Percentiles rank a stretch among this genome's conserved stretches.
phyloP scores from a whole-genome alignment of 2,329 filamentous ascomycete genomes.

The Alternaria ethzedia region DNA sequence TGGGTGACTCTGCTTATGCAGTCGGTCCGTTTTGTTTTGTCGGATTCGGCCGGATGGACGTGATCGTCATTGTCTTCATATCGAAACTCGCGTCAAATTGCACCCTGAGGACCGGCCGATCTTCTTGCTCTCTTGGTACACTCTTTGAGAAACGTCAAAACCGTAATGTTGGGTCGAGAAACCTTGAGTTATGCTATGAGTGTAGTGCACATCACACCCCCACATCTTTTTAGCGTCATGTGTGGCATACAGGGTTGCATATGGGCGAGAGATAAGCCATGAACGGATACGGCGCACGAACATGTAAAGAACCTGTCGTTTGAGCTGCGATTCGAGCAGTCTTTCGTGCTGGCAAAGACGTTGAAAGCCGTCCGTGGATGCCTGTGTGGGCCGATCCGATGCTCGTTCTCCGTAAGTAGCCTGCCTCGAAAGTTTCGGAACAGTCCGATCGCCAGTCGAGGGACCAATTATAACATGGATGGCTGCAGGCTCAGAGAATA shows the following conservation, averaged over 20 bases:
- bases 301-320: neutral
- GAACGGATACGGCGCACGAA: neutral
- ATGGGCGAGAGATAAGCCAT: neutral
- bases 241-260: neutral
- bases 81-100: neutral
- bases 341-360: neutral
- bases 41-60: neutral
- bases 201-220: neutral
- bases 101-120: neutral
- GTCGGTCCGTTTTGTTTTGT: conserved; percentile 2
- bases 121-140: neutral
- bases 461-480: neutral
- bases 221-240: neutral
- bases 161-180: neutral
- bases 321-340: neutral
- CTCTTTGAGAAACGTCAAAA: neutral
- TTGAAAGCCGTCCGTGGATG: neutral
- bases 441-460: neutral
- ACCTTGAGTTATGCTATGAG: neutral
- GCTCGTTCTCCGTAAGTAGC: neutral
- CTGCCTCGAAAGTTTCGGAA: conserved; percentile 10
- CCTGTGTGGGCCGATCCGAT: conserved; percentile 4
- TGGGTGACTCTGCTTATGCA: neutral
- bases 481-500: neutral
- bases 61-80: neutral